phyloP scores from a whole-genome alignment of 768 basidiomycete species.

The Amanita subjunquillea region DNA sequence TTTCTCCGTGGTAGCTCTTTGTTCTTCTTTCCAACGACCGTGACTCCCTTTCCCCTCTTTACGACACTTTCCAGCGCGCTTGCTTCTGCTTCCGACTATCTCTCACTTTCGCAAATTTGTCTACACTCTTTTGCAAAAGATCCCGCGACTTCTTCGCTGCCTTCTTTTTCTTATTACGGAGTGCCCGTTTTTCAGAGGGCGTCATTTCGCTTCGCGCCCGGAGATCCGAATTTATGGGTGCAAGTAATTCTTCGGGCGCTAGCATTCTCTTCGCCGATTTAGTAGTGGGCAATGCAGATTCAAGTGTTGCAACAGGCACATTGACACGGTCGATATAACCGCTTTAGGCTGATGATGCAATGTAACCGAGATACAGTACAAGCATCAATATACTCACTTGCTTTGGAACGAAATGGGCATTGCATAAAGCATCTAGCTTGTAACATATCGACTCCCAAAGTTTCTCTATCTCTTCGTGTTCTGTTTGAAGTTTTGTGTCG shows the following conservation, averaged over 20 bases:
- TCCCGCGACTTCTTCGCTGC: constrained; percentile 58
- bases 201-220: constrained; percentile 75
- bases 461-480: constrained; percentile 79
- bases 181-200: constrained; percentile 68
- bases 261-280: constrained; percentile 70
- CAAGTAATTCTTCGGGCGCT: constrained; percentile 88
- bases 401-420: constrained; percentile 93
- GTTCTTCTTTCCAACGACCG: constrained; percentile 67
- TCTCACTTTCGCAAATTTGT: constrained; percentile 50
- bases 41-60: constrained; percentile 78
- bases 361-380: not conserved
- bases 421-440: constrained; percentile 90
- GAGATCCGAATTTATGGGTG: constrained; percentile 42
- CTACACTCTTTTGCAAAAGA: constrained; percentile 50
- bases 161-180: constrained; percentile 63
- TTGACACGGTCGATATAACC: constrained; percentile 74
- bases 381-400: constrained; percentile 42
- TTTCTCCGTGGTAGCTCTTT: constrained; percentile 2
- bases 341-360: constrained; percentile 63
- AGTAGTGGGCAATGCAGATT: constrained; percentile 84
- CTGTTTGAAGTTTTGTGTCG: constrained; percentile 80
- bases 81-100: constrained; percentile 80
- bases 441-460: constrained; percentile 79
- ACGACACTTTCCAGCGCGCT: constrained; percentile 74
- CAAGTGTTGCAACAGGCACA: constrained; percentile 69